These are phyloP conservation scores for Phalaenopsis aphrodite DNA, from an alignment of 106 monocot species.

Conservation along the genomic window DNA sequence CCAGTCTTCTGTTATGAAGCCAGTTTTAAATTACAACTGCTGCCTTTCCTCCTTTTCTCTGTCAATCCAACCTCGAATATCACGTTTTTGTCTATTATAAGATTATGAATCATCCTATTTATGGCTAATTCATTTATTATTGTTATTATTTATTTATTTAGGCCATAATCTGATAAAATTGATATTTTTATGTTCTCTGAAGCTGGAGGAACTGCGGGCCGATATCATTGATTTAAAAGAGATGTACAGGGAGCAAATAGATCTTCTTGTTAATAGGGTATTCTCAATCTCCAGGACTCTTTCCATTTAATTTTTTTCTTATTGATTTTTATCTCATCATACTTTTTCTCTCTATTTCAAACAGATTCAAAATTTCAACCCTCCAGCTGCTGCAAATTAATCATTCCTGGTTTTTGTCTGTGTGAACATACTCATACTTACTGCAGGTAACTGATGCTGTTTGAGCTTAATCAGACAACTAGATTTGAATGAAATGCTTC, in stretches of 20 bases:
- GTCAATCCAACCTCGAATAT: neutral
- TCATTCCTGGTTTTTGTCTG: neutral
- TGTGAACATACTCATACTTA: neutral
- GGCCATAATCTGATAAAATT: neutral
- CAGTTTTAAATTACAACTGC: neutral
- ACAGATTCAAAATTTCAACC: conserved; percentile 2
- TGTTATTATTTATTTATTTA: neutral
- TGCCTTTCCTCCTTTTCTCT: neutral
- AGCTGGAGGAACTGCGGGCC: conserved; percentile 95
- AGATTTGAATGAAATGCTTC: neutral
- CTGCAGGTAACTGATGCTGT: too few relatives aligned
- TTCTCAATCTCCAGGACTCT: neutral
- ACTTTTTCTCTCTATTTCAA: neutral
- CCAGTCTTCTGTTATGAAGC: neutral
- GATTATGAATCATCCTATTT: neutral
- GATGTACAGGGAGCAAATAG: conserved; percentile 97
- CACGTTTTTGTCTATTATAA: neutral
- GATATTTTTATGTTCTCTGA: neutral
- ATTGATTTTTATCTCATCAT: neutral
- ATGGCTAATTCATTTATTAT: neutral
- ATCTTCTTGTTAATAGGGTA: conserved; percentile 96
- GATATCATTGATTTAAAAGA: conserved; percentile 95
- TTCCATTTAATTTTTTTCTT: neutral
- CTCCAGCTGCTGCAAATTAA: neutral
- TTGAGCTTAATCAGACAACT: neutral